Evolutionary conservation across 1,284 basidiomycete genomes (phyloP), one percentile per base, ranked within the genome.

Genomic region (Pholiota adiposa): DNA sequence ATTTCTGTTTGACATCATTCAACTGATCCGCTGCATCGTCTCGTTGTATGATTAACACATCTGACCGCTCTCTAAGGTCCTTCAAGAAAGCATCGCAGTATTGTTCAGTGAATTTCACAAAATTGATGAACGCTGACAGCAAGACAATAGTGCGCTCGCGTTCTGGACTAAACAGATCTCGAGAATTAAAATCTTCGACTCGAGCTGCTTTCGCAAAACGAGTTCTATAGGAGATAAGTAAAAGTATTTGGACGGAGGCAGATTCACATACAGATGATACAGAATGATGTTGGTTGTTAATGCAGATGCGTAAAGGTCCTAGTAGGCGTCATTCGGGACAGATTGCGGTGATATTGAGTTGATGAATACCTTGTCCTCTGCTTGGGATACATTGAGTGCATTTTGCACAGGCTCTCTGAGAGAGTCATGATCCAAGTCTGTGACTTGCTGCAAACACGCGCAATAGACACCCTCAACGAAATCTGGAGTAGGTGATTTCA

Each of bases 111-210:
- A 96, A 97, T 74, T 94, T 94, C 71, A 94, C 86, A 73, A 96
- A 94, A 75, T 97, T 97, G 79, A 96, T 90, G 63, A 97, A 90
- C 0, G 90, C 94, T 40, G 92, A 93, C 59, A 97, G 81, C 44
- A 92, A 80, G 51, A 83, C 79, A 14, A 88, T 79, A 0, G 93
- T 90, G 23, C 94, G 85, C 33, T 86, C 81, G 19, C 86, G 77
- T 25, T 92, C 89, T 1, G 94, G 94, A 49, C 81, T 80, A 51
- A 82, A 80, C 8, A 97, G 73, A 67, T 97, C 95, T 63, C 82
- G 83, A 52, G 91, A 78, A 62, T 81, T 87, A 73, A 96, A 96
- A 71, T 90, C 87, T 61, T 86, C 81, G 50, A 95, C 83, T 59
- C 88, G 83, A n/a, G 93, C 91, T 0, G 89, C 85, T 46, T 75